Base-by-base conservation (phyloP, 2,329 filamentous ascomycete genomes). In the Neonectria ditissima region DNA sequence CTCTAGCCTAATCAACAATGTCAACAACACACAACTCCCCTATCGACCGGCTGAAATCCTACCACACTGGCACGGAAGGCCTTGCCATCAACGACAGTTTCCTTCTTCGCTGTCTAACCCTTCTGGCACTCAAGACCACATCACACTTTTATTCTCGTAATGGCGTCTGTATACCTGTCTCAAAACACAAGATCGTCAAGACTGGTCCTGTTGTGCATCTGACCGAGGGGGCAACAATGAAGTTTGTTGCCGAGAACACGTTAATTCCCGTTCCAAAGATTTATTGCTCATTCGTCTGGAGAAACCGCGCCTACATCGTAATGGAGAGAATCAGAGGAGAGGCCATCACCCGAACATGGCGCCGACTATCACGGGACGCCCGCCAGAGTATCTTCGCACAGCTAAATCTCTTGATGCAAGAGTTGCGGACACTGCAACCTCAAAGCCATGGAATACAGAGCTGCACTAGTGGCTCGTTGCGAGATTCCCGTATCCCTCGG, bases 401-500 rank as follows among this genome's bases (percentile, higher is more conserved):
- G 34, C 16, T 39, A 9, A 39, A 39, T 14, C 34, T 39, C 16
- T 39, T 39, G 1, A 39, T 39, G 16, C 34, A n/a, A 16, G 34
- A 39, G 34, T 16, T 39, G 6, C 3, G 34, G 34, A n/a, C 34
- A 39, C 2, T n/a, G n/a, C 34, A 16, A 7, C 16, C 34, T 39
- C 14, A 16, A n/a, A 16, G n/a, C 65, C 75, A 20, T 76, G 70
- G 18, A 75, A 60, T 1, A 70, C 75, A 41, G 18, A 78, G 71
- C 55, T 73, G 69, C 30, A 47, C 63, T 1, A 73, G 75, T 2
- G 74, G 74, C 1, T 74, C 76, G 0, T 55, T 76, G 4, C 65
- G 54, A 5, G 77, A 78, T 52, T 66, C 65, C 4, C 73, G 75
- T 0, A 72, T 74, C 51, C 63, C 73, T 1, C 55, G 56, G 0